Conservation (phyloP, 2,329 filamentous ascomycete species). For the Nigrospora oryzae region DNA sequence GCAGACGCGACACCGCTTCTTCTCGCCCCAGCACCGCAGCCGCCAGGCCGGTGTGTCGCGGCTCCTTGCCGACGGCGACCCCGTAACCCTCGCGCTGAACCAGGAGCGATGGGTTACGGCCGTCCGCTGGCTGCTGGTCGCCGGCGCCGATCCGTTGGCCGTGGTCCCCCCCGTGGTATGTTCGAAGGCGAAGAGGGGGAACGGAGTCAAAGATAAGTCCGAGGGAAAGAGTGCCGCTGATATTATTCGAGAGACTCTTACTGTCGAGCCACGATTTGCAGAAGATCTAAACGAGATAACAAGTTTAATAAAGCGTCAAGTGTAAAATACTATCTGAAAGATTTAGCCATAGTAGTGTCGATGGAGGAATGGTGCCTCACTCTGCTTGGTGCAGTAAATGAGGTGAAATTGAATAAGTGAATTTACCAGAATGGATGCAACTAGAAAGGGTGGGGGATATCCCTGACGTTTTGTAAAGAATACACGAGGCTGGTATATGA, state of each 20-base stretch:
- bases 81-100: constrained; percentile 13
- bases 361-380: too few relatives aligned
- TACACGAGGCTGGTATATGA: too few relatives aligned
- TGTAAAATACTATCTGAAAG: too few relatives aligned
- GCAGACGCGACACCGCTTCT: constrained; percentile 18
- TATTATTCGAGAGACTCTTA: background rate
- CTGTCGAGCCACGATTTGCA: background rate
- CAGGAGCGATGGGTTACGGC: constrained; percentile 20
- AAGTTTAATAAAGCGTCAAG: too few relatives aligned
- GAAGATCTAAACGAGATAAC: background rate
- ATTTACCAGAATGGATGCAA: too few relatives aligned
- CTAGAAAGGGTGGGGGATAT: too few relatives aligned
- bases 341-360: too few relatives aligned
- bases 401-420: too few relatives aligned
- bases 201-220: background rate
- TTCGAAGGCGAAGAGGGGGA: background rate
- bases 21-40: constrained; percentile 10
- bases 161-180: background rate
- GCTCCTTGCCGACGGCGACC: constrained; percentile 13
- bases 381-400: too few relatives aligned
- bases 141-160: constrained; percentile 14
- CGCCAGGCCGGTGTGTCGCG: constrained; percentile 1
- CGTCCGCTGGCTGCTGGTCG: constrained; percentile 16
- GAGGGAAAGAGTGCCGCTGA: background rate
- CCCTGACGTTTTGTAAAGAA: too few relatives aligned